Percentiles rank a stretch among this genome's conserved stretches.
Conservation (phyloP, 352 stramenopile genomes). For the Aphanomyces euteiches region DNA sequence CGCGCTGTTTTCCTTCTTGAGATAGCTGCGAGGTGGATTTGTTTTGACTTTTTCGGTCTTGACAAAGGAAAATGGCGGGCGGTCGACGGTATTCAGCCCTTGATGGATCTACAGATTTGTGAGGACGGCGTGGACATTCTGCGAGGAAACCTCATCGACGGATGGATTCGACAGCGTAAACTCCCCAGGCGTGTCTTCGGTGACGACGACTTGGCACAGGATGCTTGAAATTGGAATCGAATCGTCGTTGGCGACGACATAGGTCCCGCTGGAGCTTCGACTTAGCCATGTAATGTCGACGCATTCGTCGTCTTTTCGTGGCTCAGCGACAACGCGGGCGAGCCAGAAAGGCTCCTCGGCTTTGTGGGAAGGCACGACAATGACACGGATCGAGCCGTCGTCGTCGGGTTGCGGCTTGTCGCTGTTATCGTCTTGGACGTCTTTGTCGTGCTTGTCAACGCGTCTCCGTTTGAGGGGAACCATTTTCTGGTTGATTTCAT, state of each 20-base stretch:
- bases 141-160: slow-evolving; percentile 17
- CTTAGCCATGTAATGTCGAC: slow-evolving; percentile 21
- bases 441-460: slow-evolving; percentile 1
- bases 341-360: slow-evolving; percentile 19
- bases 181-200: slow-evolving; percentile 8
- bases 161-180: slow-evolving; percentile 6
- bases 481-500: neutral
- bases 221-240: slow-evolving; percentile 1
- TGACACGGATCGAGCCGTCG: no score
- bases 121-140: neutral
- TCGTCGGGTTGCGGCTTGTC: neutral
- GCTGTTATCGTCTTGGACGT: neutral
- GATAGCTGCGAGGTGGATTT: neutral
- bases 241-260: slow-evolving; percentile 25
- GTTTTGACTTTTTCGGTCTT: neutral
- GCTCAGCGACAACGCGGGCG: neutral
- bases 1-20: neutral
- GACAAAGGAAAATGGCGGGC: neutral
- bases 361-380: slow-evolving; percentile 13
- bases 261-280: neutral
- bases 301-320: neutral
- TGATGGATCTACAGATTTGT: neutral
- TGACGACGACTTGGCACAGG: slow-evolving; percentile 8
- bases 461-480: neutral
- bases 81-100: neutral